Evolutionary conservation across 2,329 filamentous ascomycete genomes (phyloP).

Genomic region (Sporothrix humicola): DNA sequence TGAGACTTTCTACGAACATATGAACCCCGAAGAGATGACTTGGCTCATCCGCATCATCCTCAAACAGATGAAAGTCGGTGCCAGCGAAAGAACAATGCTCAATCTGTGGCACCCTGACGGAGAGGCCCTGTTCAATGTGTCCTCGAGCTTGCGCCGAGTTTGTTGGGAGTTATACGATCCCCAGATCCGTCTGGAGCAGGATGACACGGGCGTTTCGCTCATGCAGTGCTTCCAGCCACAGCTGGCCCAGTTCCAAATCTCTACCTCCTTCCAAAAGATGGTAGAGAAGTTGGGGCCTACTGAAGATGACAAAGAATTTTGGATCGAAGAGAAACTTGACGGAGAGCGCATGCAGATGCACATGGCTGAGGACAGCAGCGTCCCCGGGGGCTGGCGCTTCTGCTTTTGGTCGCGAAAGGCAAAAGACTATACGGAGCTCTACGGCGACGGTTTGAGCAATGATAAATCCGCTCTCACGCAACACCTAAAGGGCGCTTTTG

Average conservation of each 20-base stretch:
- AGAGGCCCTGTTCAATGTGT: slow-evolving; percentile 82
- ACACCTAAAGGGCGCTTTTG: slow-evolving; percentile 78
- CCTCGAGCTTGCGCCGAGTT: slow-evolving; percentile 84
- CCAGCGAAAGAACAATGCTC: slow-evolving; percentile 87
- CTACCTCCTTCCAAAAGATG: slow-evolving; percentile 77
- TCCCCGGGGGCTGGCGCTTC: slow-evolving; percentile 75
- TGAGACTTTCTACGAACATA: slow-evolving; percentile 80
- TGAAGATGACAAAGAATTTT: slow-evolving; percentile 77
- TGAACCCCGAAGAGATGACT: slow-evolving; percentile 92
- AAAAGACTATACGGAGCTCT: slow-evolving; percentile 95
- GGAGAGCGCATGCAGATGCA: slow-evolving; percentile 98
- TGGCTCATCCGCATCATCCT: slow-evolving; percentile 96
- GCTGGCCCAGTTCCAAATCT: slow-evolving; percentile 88
- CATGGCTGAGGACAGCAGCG: slow-evolving; percentile 73
- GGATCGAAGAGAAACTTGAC: slow-evolving; percentile 98
- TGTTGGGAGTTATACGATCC: slow-evolving; percentile 92
- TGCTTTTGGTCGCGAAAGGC: slow-evolving; percentile 94
- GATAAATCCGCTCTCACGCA: slow-evolving; percentile 78
- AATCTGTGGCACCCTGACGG: slow-evolving; percentile 81
- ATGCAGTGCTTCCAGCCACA: slow-evolving; percentile 98
- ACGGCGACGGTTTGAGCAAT: slow-evolving; percentile 78
- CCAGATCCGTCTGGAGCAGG: slow-evolving; percentile 71
- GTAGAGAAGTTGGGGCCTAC: slow-evolving; percentile 69
- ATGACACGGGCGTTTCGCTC: slow-evolving; percentile 74
- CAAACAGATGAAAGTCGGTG: slow-evolving; percentile 74